Evolutionary conservation across 768 basidiomycete species (phyloP).

Genomic region (Boletellus sp.): DNA sequence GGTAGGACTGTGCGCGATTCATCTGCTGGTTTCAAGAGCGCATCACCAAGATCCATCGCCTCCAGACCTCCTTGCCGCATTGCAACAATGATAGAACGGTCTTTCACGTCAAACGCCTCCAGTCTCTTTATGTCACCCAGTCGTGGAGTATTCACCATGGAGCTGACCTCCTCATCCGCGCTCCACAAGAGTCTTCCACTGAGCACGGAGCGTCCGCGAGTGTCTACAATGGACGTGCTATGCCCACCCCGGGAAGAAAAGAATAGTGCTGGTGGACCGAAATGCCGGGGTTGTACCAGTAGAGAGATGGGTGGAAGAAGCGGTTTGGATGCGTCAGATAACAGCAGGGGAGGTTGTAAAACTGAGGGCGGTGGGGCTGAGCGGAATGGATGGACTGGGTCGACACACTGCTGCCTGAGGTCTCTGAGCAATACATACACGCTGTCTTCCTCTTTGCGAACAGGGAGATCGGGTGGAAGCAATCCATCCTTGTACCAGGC

Average conservation of each 20-base stretch:
- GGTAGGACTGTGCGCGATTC: constrained; percentile 72
- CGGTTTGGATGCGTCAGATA: constrained; percentile 45
- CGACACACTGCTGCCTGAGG: constrained; percentile 70
- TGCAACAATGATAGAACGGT: constrained; percentile 76
- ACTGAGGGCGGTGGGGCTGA: constrained; percentile 42
- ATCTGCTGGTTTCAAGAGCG: constrained; percentile 74
- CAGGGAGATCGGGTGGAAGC: constrained; percentile 77
- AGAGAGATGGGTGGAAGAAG: constrained; percentile 72
- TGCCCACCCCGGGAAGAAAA: constrained; percentile 88
- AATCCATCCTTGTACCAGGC: constrained; percentile 85
- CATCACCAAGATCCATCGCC: constrained; percentile 76
- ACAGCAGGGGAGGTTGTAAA: constrained; percentile 20
- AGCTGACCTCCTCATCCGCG: constrained; percentile 49
- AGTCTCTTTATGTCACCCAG: constrained; percentile 83
- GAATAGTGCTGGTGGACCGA: constrained; percentile 83
- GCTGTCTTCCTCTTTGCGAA: constrained; percentile 69
- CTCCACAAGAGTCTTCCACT: constrained; percentile 82
- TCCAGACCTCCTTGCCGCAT: constrained; percentile 86
- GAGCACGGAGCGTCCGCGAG: constrained; percentile 79
- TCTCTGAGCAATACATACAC: constrained; percentile 70
- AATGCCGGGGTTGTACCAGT: constrained; percentile 73
- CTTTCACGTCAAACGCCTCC: constrained; percentile 76
- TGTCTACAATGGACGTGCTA: constrained; percentile 83
- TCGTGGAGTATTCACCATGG: constrained; percentile 36
- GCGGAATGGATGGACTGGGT: constrained; percentile 77